Evolutionary conservation across 495 filamentous ascomycete species (phyloP).

Genomic region (Podospora didyma): DNA sequence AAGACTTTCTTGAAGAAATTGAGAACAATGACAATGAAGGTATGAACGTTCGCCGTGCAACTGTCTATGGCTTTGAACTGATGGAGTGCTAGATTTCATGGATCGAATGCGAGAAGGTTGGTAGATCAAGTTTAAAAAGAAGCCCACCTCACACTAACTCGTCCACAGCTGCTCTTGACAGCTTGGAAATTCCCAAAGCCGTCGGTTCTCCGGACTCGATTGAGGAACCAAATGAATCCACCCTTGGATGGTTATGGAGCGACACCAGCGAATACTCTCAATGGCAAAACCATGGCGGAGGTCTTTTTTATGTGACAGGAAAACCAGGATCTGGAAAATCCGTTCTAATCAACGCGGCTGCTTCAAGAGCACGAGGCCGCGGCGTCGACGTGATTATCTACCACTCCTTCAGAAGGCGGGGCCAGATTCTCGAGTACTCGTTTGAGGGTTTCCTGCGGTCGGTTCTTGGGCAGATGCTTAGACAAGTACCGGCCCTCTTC

Average conservation of each 20-base stretch:
- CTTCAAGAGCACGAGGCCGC: not conserved
- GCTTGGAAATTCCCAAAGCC: not conserved
- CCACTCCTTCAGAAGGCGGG: constrained; percentile 6
- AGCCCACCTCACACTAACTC: not conserved
- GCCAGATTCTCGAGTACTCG: constrained; percentile 1
- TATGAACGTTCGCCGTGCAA: no score
- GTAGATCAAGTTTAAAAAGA: not conserved
- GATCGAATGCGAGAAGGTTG: constrained; percentile 1
- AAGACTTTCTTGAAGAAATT: constrained; percentile 3
- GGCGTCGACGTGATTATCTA: constrained; percentile 1
- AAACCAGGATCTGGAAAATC: constrained; percentile 13
- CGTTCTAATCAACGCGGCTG: constrained; percentile 9
- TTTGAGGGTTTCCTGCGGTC: constrained; percentile 10
- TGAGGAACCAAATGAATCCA: constrained; percentile 7
- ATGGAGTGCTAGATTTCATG: no score
- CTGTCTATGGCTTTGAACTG: no score
- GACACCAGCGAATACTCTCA: constrained; percentile 1
- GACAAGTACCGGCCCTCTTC: constrained; percentile 2
- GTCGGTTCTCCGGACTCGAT: not conserved
- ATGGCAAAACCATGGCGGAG: not conserved
- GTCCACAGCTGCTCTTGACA: not conserved
- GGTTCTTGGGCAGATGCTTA: not conserved
- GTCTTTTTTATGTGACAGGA: constrained; percentile 7
- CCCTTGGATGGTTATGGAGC: constrained; percentile 8
- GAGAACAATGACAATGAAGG: not conserved